Evolutionary conservation across 352 stramenopile species (phyloP).

Genomic region (Halophytophthora batemanensis): DNA sequence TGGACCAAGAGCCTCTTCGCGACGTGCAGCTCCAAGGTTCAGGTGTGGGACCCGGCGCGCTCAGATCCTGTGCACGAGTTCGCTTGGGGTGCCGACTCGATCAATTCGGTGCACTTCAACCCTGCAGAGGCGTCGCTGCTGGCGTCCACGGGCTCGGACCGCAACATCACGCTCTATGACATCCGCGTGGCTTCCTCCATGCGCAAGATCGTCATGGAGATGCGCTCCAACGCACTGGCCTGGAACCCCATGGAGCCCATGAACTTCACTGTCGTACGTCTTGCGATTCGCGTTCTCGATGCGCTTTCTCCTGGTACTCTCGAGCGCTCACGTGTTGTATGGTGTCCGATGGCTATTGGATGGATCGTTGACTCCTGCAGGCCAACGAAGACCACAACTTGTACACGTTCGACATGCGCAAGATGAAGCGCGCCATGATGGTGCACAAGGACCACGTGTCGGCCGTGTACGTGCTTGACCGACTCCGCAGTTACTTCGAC

Average conservation of each 20-base stretch:
- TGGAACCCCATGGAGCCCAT: conserved; percentile 99
- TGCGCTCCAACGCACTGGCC: conserved; percentile 97
- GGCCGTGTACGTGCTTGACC: conserved; percentile 81
- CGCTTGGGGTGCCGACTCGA: conserved; percentile 94
- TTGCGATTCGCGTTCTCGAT: conserved; percentile 1
- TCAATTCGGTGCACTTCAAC: conserved; percentile 95
- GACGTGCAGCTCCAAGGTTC: conserved; percentile 91
- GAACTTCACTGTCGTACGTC: conserved; percentile 95
- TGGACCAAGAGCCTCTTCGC: conserved; percentile 93
- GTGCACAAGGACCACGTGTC: conserved; percentile 99
- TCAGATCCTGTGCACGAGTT: conserved; percentile 93
- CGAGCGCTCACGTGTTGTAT: neutral
- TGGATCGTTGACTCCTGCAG: conserved; percentile 17
- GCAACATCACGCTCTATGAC: conserved; percentile 93
- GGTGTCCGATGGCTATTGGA: conserved; percentile 6
- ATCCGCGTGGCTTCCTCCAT: conserved; percentile 89
- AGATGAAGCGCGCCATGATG: conserved; percentile 90
- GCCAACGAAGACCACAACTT: conserved; percentile 99
- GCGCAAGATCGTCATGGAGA: conserved; percentile 95
- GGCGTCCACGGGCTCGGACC: conserved; percentile 94
- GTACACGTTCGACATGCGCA: conserved; percentile 99
- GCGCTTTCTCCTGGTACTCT: conserved; percentile 7
- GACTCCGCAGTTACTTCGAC: neutral
- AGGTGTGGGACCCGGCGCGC: conserved; percentile 95
- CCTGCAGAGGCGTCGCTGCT: conserved; percentile 94